Conservation (phyloP, 805 yeast genomes). For the Ogataea haglerorum region DNA sequence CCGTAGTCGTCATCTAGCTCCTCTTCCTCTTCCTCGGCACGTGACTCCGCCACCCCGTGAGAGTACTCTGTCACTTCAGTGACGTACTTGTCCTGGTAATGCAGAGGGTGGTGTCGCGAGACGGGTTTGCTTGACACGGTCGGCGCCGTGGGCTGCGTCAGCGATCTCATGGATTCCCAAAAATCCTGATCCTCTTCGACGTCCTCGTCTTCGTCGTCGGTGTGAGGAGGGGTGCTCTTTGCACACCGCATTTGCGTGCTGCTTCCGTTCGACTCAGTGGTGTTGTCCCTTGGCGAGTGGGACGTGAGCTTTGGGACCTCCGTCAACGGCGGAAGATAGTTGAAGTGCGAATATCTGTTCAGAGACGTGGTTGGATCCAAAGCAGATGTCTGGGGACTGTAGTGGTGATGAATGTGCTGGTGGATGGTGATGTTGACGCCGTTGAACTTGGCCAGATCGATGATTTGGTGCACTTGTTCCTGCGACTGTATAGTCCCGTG, state of each 20-base stretch:
- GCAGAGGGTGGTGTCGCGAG: slow-evolving; percentile 54
- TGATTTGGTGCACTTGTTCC: slow-evolving; percentile 52
- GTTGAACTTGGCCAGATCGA: slow-evolving; percentile 57
- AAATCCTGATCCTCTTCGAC: slow-evolving; percentile 64
- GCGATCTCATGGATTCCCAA: slow-evolving; percentile 65
- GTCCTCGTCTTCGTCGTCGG: slow-evolving; percentile 43
- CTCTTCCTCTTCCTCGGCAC: slow-evolving; percentile 28
- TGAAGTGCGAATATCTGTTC: slow-evolving; percentile 65
- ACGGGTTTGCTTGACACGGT: slow-evolving; percentile 37
- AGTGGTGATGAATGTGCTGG: slow-evolving; percentile 83
- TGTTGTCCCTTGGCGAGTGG: slow-evolving; percentile 43
- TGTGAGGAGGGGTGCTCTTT: slow-evolving; percentile 26
- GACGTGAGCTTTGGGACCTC: slow-evolving; percentile 69
- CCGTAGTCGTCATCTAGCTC: slow-evolving; percentile 31
- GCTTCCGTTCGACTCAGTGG: slow-evolving; percentile 23
- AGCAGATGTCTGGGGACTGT: slow-evolving; percentile 42
- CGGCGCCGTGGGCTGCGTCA: slow-evolving; percentile 41
- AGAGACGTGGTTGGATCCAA: slow-evolving; percentile 52
- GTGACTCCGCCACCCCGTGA: slow-evolving; percentile 8
- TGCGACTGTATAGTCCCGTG: slow-evolving; percentile 50
- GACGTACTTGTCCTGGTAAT: slow-evolving; percentile 28
- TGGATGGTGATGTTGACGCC: slow-evolving; percentile 66
- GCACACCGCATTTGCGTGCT: slow-evolving; percentile 15
- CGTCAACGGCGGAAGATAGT: slow-evolving; percentile 66
- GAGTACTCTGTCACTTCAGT: slow-evolving; percentile 8